Conservation (phyloP, 1,139 yeast species). For the Sugiyamaella paludigena region DNA sequence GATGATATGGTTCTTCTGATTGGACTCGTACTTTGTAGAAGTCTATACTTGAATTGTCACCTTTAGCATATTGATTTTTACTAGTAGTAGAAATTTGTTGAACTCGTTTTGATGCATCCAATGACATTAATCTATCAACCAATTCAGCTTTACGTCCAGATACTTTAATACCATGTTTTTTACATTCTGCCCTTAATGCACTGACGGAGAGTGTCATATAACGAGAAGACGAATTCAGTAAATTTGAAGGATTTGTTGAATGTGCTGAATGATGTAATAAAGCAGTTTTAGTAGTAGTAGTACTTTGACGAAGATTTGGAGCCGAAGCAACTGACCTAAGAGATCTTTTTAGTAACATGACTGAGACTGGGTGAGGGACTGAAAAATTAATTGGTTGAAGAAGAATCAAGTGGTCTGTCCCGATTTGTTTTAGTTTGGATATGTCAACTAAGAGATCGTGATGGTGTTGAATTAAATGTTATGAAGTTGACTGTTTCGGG, state of each 20-base stretch:
- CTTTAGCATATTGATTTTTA: conserved; percentile 34
- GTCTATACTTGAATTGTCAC: conserved; percentile 44
- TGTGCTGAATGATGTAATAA: conserved; percentile 33
- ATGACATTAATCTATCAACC: conserved; percentile 46
- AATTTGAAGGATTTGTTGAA: conserved; percentile 35
- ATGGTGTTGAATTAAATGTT: background rate
- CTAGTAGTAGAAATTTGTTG: conserved; percentile 4
- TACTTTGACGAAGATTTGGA: conserved; percentile 22
- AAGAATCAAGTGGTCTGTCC: too few species aligned
- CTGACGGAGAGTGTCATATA: conserved; percentile 46
- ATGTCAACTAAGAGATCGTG: too few species aligned
- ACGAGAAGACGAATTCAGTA: conserved; percentile 30
- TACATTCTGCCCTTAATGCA: conserved; percentile 53
- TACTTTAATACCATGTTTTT: conserved; percentile 53
- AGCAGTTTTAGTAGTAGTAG: conserved; percentile 2
- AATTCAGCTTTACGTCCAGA: conserved; percentile 56
- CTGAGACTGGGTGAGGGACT: background rate
- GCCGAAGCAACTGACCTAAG: conserved; percentile 22
- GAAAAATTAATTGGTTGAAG: background rate
- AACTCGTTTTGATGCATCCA: conserved; percentile 32
- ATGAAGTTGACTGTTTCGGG: background rate
- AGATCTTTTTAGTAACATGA: conserved; percentile 3
- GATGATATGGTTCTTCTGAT: conserved; percentile 26
- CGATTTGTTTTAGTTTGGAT: too few species aligned
- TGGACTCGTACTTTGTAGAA: conserved; percentile 40